Evolutionary conservation across 192 early-diverging fungal genomes (phyloP), one percentile per base, ranked within the genome.

Genomic region (Phlyctochytrium bullatum): DNA sequence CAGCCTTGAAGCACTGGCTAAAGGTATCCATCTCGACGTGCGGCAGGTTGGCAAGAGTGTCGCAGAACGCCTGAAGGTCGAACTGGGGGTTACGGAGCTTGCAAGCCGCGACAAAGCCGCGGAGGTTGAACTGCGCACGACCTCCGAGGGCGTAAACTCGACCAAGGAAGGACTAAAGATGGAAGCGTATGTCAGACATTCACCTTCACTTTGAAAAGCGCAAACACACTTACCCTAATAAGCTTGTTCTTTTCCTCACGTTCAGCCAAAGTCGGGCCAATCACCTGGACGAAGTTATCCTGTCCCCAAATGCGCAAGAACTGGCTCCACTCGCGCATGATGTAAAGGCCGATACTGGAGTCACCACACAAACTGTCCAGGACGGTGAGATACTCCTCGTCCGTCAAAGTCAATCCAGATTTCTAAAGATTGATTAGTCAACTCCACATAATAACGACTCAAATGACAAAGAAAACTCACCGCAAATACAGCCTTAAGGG

Each of bases 121-220:
- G 69, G 20, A 71, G 54, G 35, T 71, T 64, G 47, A 71, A 71
- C 56, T 71, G 69, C 24, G 63, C 62, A 34, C 63, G 33, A 36
- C 34, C 25, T 28, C 69, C 69, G 16, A 71, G 34, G 12, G 31
- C 69, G 34, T 71, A 64, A 53, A 71, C 28, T 2, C 69, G 47
- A 24, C 53, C 52, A 1, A 71, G 36, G 35, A 71, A 71, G 24
- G 69, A 63, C 62, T 68, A 34, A 16, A 14, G 20, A 23, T n/a
- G 20, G 27, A 59, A 59, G 27, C 3, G 24, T 52, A 40, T 52
- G 34, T 64, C 20, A 40, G 40, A 64, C 25, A 23, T 62, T 10
- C 20, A 33, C 31, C 6, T 20, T 52, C 27, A 57, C n/a, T 20
- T 1, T 52, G 31, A 16, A 32, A 16, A 14, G 40, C 40, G 20